Conservation (phyloP, 208 protist genomes). For the Acanthamoeba lenticulata region DNA sequence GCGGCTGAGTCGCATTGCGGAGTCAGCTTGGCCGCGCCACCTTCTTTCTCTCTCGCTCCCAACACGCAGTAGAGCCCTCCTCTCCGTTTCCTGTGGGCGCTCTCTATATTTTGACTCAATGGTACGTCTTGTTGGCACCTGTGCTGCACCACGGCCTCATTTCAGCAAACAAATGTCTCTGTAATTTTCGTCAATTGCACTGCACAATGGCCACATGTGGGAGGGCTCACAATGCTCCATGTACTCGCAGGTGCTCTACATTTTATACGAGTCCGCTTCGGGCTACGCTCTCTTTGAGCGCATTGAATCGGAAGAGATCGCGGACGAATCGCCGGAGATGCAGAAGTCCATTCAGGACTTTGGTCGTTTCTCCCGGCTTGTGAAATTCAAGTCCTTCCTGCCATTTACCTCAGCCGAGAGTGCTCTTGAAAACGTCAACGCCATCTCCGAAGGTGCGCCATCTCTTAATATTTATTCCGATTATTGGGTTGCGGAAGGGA, state of each 20-base stretch:
- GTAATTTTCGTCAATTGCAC: no score
- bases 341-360: conserved; percentile 95
- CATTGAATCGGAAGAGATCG: conserved; percentile 95
- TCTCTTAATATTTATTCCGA: conserved; percentile 21
- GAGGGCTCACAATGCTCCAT: no score
- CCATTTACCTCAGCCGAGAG: conserved; percentile 97
- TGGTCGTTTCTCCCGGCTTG: conserved; percentile 93
- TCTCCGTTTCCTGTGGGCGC: no score
- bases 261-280: conserved; percentile 97
- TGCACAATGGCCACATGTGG: no score
- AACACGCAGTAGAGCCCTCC: no score
- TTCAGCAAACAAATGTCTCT: no score
- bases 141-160: no score
- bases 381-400: conserved; percentile 95
- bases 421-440: conserved; percentile 98
- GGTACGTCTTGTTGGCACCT: no score
- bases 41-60: no score
- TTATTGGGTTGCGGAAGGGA: conserved; percentile 45
- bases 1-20: no score
- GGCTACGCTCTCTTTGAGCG: conserved; percentile 97
- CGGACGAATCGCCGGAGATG: conserved; percentile 78
- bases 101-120: no score
- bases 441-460: conserved; percentile 94
- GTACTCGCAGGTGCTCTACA: conserved; percentile 61
- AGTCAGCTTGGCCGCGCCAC: no score